Evolutionary conservation across 2,329 filamentous ascomycete species (phyloP).

Genomic region (Aspergillus fructus): DNA sequence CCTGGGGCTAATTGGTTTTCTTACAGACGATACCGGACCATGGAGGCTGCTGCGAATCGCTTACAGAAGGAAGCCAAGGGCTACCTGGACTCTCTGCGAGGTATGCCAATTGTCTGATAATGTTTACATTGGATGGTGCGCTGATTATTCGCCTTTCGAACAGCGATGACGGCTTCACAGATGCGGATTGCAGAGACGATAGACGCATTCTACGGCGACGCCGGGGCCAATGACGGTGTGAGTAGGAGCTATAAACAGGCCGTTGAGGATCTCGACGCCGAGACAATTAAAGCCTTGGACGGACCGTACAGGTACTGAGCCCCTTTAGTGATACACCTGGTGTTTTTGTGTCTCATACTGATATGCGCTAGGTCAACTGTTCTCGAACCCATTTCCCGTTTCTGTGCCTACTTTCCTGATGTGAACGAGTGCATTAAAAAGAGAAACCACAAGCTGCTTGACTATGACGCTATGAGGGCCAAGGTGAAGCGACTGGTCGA

Average conservation of each 20-base stretch:
- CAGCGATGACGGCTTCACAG: slow-evolving; percentile 97
- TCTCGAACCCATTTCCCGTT: slow-evolving; percentile 89
- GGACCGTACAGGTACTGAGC: slow-evolving; percentile 75
- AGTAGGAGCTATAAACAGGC: slow-evolving; percentile 97
- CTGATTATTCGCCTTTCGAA: slow-evolving; percentile 3
- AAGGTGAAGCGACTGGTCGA: slow-evolving; percentile 97
- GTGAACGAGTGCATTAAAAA: slow-evolving; percentile 99
- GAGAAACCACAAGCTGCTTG: slow-evolving; percentile 94
- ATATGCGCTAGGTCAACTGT: slow-evolving; percentile 69
- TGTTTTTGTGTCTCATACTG: not conserved
- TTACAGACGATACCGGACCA: slow-evolving; percentile 84
- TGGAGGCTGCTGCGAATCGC: slow-evolving; percentile 90
- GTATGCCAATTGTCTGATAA: slow-evolving; percentile 46
- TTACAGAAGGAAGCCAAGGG: slow-evolving; percentile 98
- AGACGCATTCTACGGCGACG: slow-evolving; percentile 97
- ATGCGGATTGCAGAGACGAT: slow-evolving; percentile 74
- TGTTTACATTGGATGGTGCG: not conserved
- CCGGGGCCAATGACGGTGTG: slow-evolving; percentile 90
- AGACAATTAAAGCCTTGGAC: slow-evolving; percentile 97
- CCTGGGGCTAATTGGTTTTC: slow-evolving; percentile 18
- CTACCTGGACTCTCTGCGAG: slow-evolving; percentile 91
- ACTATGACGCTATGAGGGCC: slow-evolving; percentile 93
- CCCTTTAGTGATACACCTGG: not conserved
- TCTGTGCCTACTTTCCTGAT: slow-evolving; percentile 98
- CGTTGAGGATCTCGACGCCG: slow-evolving; percentile 93